Percentiles rank a stretch among this genome's conserved stretches.
These are phyloP conservation scores for Mycena alexandri DNA, from an alignment of 768 basidiomycete genomes.

Conservation along the genomic window DNA sequence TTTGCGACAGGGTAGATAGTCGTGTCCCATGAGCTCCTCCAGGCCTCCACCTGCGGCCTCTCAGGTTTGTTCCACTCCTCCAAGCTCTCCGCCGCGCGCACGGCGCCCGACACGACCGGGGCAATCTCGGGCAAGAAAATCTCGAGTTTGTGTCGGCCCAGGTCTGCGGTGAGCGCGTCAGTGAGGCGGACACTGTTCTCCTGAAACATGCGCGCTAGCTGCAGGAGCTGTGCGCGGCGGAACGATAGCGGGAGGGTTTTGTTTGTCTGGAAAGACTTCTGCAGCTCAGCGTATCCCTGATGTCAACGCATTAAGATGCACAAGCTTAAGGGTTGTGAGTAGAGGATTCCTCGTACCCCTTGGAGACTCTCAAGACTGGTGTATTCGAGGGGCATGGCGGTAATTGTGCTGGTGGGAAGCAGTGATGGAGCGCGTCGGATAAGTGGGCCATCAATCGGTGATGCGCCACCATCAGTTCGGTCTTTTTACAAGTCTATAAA, in stretches of 20 bases:
- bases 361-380: background rate
- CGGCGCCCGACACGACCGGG: slow-evolving; percentile 16
- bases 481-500: no score
- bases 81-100: slow-evolving; percentile 16
- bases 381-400: background rate
- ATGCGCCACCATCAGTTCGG: no score
- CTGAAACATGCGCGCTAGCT: slow-evolving; percentile 21
- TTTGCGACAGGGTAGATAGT: slow-evolving; percentile 18
- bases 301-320: no score
- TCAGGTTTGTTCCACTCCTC: slow-evolving; percentile 29
- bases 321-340: no score
- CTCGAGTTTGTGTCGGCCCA: slow-evolving; percentile 21
- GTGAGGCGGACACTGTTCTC: slow-evolving; percentile 13
- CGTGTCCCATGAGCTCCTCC: slow-evolving; percentile 22
- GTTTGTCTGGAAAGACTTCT: slow-evolving; percentile 7
- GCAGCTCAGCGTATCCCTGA: slow-evolving; percentile 22
- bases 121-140: slow-evolving; percentile 6
- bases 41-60: slow-evolving; percentile 18
- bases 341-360: background rate
- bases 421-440: no score
- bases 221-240: slow-evolving; percentile 22
- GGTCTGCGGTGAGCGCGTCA: slow-evolving; percentile 1
- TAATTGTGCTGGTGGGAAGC: no score
- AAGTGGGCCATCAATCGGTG: no score
- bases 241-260: slow-evolving; percentile 7